A percentile compares a stretch with the other conserved stretches of the same genome.
phyloP scores from a whole-genome alignment of 129 eudicot species.

The Saposhnikovia divaricata region DNA sequence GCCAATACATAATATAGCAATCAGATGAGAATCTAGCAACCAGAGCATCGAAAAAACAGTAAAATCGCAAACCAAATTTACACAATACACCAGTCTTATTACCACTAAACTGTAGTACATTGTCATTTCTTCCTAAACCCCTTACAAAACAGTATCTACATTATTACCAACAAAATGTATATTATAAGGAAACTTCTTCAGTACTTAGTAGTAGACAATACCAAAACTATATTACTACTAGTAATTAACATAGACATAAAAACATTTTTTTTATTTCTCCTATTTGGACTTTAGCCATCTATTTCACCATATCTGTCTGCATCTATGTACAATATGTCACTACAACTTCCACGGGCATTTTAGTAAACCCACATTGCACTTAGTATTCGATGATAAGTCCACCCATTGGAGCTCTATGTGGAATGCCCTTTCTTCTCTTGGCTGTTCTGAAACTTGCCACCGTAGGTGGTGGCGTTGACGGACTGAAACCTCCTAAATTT shows the following conservation, averaged over 20 bases:
- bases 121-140: not conserved
- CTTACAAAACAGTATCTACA: not conserved
- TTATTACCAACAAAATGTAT: not conserved
- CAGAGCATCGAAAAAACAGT: too few relatives aligned
- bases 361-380: not conserved
- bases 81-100: not conserved
- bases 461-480: slow-evolving; percentile 88
- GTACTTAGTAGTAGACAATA: not conserved
- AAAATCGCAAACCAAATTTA: not conserved
- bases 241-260: not conserved
- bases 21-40: too few relatives aligned
- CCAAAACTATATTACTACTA: not conserved
- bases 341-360: not conserved
- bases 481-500: slow-evolving; percentile 47
- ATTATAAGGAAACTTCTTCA: not conserved
- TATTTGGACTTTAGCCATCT: not conserved
- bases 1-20: too few relatives aligned
- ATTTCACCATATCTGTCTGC: not conserved
- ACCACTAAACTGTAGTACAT: not conserved
- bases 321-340: slow-evolving; percentile 1
- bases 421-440: slow-evolving; percentile 93
- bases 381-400: slow-evolving; percentile 50
- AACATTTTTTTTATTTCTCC: not conserved
- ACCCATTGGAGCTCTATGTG: slow-evolving; percentile 93
- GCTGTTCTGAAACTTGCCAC: slow-evolving; percentile 42